Base-by-base conservation (phyloP, 345 rosid species). In the Lumnitzera littorea region DNA sequence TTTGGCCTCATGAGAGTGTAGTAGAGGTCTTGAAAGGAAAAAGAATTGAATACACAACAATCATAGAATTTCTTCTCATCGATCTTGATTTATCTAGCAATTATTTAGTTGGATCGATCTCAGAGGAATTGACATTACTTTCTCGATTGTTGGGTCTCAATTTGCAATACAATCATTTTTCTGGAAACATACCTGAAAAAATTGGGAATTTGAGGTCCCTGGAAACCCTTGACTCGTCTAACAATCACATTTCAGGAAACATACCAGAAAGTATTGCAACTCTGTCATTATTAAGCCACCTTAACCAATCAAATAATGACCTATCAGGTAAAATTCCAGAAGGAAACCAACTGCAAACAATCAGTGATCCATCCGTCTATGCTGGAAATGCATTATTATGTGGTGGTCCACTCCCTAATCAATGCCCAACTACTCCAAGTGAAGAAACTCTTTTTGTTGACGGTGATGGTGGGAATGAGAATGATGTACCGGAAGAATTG, bases 151-250 rank as follows among this genome's bases (percentile, higher is more conserved):
- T 72, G 66, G 46, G 67, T 25, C 69, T 79, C 43, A 79, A 82
- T 69, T 48, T 82, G 57, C 68, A 84, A 11, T 65, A 66, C 56
- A 85, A 85, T 77, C 47, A 11, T 67, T 54, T 79, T 7, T 72
- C 85, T 1, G 87, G 89, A 25, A 12, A 59, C 15, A 76, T 85
- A 69, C 89, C 85, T 9, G 55, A 58, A 56, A 70, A 72, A 64
- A 66, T 81, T 60, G 65, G 70, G n/a, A 56, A 63, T 15, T 64
- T 84, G 66, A 31, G 69, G 51, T 62, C 71, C 27, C 62, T 84
- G 55, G 59, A 58, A 24, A 61, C 51, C 29, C 53, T 86, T 56
- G 74, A 82, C 64, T 72, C 84, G 64, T 84, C 86, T 0, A 74
- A n/a, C 68, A 84, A 78, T 70, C 66, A 72, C 49, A 57, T 80